Base-by-base conservation (phyloP, 371 early-diverging fungal species). In the Parasitella parasitica region DNA sequence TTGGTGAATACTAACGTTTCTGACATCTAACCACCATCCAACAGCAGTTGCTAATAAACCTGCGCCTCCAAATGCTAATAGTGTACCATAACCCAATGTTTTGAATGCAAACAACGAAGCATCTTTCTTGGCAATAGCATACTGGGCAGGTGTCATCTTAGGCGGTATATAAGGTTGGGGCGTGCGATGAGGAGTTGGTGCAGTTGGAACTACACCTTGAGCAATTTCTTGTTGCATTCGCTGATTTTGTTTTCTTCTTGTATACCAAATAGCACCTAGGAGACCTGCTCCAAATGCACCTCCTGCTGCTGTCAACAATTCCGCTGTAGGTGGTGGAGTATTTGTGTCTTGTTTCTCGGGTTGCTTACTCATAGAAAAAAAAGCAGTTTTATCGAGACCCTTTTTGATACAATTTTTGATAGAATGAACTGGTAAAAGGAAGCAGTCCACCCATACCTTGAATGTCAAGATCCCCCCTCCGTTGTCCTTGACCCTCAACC, bases 261-360 rank as follows among this genome's bases (percentile, higher is more conserved):
- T 76, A 48, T 81, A 67, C 76, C 75, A 76, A 54, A 81, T 75
- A 3, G 81, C 76, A 28, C 81, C 81, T 18, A 70, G 18, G 37
- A 81, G 51, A 26, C 81, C 78, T 35, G 75, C 72, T 41, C 71
- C 78, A 71, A 81, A 81, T 7, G 76, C 75, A 48, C 70, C 67
- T 12, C 71, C 75, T 52, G 77, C 67, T 15, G 74, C 69, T 57
- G 69, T 57, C 13, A 76, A 55, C 49, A 76, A 57, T 9, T 60
- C 59, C 36, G 51, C 55, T 16, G 59, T 65, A 27, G 63, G 59
- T 63, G 63, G 59, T 37, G 54, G 51, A 4, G 26, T 8, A 12
- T n/a, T 4, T 5, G 48, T 18, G 18, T 15, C 11, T 32, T 32
- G 41, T 43, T n/a, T 41, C 9, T 55, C 3, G 15, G 15, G 26